Evolutionary conservation across 257 asterid genomes (phyloP).

Genomic region (Rubia yunnanensis): DNA sequence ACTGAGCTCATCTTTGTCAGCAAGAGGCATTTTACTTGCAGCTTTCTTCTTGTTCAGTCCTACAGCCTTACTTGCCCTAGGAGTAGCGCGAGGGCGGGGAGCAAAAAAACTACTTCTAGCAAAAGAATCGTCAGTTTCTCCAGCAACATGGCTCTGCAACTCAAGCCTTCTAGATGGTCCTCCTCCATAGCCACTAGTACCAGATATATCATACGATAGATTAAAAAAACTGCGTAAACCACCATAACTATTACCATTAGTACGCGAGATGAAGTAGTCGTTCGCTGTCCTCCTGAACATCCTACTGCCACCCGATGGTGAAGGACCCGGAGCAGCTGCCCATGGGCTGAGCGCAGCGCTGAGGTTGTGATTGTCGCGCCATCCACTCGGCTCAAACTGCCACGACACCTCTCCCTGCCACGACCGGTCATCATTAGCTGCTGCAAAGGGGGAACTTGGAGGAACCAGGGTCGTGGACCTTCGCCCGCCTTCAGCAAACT

Average conservation of each 20-base stretch:
- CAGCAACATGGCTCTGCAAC: constrained; percentile 48
- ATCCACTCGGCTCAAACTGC: constrained; percentile 54
- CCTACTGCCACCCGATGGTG: constrained; percentile 29
- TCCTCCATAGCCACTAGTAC: constrained; percentile 25
- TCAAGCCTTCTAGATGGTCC: constrained; percentile 42
- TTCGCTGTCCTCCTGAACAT: constrained; percentile 53
- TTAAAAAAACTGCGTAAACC: constrained; percentile 22
- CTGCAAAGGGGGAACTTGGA: constrained; percentile 55
- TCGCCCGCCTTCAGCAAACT: constrained; percentile 18
- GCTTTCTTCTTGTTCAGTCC: constrained; percentile 22
- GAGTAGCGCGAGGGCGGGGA: constrained; percentile 8
- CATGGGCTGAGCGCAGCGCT: constrained; percentile 67
- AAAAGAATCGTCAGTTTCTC: constrained; percentile 22
- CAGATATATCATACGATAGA: constrained; percentile 25
- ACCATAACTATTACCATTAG: constrained; percentile 8
- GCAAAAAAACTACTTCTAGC: constrained; percentile 15
- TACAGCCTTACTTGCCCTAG: constrained; percentile 12
- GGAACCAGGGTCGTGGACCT: constrained; percentile 25
- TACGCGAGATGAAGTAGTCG: constrained; percentile 46
- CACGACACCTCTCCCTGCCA: constrained; percentile 74
- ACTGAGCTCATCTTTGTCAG: constrained; percentile 25
- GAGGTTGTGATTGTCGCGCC: constrained; percentile 43
- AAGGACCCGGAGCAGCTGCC: constrained; percentile 24
- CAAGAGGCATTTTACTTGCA: constrained; percentile 20
- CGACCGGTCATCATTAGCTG: constrained; percentile 49